phyloP scores from a whole-genome alignment of 2,329 filamentous ascomycete genomes.

The Clarireedia paspali region DNA sequence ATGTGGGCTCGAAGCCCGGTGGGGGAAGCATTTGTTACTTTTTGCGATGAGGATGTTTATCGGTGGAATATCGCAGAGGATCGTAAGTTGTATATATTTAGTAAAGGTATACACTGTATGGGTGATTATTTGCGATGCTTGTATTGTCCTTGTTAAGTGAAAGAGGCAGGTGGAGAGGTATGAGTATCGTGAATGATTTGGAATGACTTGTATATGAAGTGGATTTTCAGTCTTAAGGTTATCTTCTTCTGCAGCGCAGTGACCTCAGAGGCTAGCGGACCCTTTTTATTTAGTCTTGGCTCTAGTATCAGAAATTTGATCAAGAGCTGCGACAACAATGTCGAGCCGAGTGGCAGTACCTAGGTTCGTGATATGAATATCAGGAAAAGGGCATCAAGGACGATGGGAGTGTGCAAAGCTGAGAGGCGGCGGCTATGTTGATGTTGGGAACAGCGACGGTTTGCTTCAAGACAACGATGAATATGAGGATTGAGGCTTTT shows the following conservation, averaged over 20 bases:
- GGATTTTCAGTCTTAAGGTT: neutral
- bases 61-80: neutral
- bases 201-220: neutral
- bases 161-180: neutral
- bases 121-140: neutral
- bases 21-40: slow-evolving; percentile 24
- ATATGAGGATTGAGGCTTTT: too few species aligned
- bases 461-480: too few species aligned
- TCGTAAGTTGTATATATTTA: too few species aligned
- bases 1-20: slow-evolving; percentile 25
- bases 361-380: neutral
- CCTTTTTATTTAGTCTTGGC: too few species aligned
- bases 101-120: neutral
- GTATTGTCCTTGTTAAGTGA: neutral
- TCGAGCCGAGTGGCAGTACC: too few species aligned
- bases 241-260: neutral
- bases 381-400: neutral
- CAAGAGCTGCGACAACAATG: too few species aligned
- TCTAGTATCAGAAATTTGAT: too few species aligned
- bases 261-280: neutral
- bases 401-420: neutral
- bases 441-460: neutral
- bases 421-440: neutral
- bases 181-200: neutral
- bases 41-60: slow-evolving; percentile 2